phyloP scores from a whole-genome alignment of 805 yeast species.

The Zygosaccharomyces bailii region DNA sequence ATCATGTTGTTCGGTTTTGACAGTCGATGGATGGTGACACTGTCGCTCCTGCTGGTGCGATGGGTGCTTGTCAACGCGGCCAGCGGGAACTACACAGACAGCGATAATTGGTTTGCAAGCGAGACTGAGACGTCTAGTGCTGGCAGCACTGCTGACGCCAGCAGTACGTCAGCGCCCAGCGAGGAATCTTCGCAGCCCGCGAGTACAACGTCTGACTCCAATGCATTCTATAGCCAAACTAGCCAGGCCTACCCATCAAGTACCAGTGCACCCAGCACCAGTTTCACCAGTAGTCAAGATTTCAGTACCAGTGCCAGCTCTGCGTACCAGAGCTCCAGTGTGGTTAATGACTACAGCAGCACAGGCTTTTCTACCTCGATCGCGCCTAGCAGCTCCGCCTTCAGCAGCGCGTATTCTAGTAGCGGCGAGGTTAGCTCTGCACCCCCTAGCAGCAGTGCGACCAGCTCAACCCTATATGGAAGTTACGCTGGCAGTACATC shows the following conservation, averaged over 20 bases:
- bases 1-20: constrained; percentile 4
- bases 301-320: constrained; percentile 1
- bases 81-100: neutral
- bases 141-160: neutral
- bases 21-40: constrained; percentile 3
- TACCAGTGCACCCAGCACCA: constrained; percentile 8
- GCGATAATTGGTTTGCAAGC: constrained; percentile 1
- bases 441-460: neutral
- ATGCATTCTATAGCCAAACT: constrained; percentile 1
- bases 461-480: no score
- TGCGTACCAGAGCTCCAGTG: neutral
- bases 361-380: neutral
- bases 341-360: neutral
- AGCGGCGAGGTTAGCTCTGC: constrained; percentile 2
- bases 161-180: neutral
- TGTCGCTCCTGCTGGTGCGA: constrained; percentile 4
- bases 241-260: constrained; percentile 3
- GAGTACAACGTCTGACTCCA: constrained; percentile 3
- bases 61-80: neutral
- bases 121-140: neutral
- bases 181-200: neutral
- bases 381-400: constrained; percentile 4
- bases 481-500: no score
- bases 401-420: neutral
- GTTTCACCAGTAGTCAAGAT: neutral